Conservation (phyloP, 2,329 filamentous ascomycete species). For the Trichoderma sp. region DNA sequence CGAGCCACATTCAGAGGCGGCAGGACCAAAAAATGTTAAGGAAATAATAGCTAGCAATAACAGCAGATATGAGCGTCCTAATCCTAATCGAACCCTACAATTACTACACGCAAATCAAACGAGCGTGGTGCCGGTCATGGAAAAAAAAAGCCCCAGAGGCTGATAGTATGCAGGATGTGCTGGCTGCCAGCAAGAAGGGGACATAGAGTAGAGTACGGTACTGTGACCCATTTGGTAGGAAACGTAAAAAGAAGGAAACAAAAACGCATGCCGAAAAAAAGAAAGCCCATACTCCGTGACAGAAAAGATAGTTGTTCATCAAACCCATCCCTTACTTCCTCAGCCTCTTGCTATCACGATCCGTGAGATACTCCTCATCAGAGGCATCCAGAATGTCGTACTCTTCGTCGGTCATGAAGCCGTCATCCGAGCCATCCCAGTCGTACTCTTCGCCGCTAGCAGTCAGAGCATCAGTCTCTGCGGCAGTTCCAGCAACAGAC, state of each 20-base stretch:
- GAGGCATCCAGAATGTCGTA: slow-evolving; percentile 96
- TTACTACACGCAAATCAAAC: slow-evolving; percentile 24
- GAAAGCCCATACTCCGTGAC: slow-evolving; percentile 20
- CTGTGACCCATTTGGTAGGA: slow-evolving; percentile 18
- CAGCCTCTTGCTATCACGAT: slow-evolving; percentile 50
- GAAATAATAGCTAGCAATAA: slow-evolving; percentile 1
- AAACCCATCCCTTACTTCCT: slow-evolving; percentile 41
- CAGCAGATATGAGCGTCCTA: slow-evolving; percentile 16
- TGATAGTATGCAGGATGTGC: neutral
- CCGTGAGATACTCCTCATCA: slow-evolving; percentile 76
- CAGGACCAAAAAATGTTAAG: neutral
- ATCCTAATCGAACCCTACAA: slow-evolving; percentile 25
- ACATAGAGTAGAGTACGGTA: slow-evolving; percentile 15
- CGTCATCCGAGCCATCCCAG: slow-evolving; percentile 66
- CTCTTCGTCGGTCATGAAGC: slow-evolving; percentile 95
- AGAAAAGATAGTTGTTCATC: slow-evolving; percentile 1
- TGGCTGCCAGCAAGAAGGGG: slow-evolving; percentile 13
- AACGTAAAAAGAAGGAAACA: neutral
- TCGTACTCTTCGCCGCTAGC: slow-evolving; percentile 60
- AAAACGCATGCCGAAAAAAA: slow-evolving; percentile 21
- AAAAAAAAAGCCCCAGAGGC: neutral
- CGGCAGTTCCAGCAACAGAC: slow-evolving; percentile 7
- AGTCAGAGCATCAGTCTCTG: slow-evolving; percentile 37
- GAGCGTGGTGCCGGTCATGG: slow-evolving; percentile 21
- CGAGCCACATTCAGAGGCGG: neutral